These are phyloP conservation scores for Lichtheimia ornata DNA, from an alignment of 371 early-diverging fungal species.

Conservation along the genomic window DNA sequence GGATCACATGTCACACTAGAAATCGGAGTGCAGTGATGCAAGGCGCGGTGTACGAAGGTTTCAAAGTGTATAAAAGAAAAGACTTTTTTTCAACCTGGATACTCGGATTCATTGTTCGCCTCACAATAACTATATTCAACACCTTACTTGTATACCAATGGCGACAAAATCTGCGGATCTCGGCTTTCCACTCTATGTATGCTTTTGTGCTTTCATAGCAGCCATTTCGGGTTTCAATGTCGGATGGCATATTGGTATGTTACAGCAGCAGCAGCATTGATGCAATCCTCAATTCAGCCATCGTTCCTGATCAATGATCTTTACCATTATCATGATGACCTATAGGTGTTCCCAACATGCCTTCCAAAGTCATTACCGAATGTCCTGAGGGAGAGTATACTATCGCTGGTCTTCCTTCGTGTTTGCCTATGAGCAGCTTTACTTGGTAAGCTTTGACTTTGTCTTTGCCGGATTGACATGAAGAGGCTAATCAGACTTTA, in stretches of 20 bases:
- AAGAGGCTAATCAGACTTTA: neutral
- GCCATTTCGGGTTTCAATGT: constrained; percentile 15
- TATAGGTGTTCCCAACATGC: constrained; percentile 50
- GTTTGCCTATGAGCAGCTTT: constrained; percentile 41
- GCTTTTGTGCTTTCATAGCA: constrained; percentile 15
- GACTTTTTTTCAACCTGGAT: neutral
- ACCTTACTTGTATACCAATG: constrained; percentile 4
- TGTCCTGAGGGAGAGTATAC: constrained; percentile 32
- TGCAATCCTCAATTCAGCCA: too few species aligned
- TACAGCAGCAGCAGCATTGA: neutral
- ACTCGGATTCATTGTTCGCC: constrained; percentile 1
- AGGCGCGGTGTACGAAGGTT: too few species aligned
- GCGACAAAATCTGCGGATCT: constrained; percentile 8
- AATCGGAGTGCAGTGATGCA: too few species aligned
- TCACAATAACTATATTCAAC: neutral
- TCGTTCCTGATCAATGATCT: neutral
- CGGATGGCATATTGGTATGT: constrained; percentile 19
- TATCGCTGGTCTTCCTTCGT: constrained; percentile 29
- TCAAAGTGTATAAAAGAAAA: too few species aligned
- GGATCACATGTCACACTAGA: too few species aligned
- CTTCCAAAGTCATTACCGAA: constrained; percentile 35
- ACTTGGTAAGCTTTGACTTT: constrained; percentile 23
- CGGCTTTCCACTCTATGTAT: constrained; percentile 6
- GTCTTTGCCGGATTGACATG: neutral
- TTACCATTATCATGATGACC: neutral